Evolutionary conservation across 139 green algal species (phyloP), one percentile per base, ranked within the genome.

Genomic region (Diplosphaera chodatii): DNA sequence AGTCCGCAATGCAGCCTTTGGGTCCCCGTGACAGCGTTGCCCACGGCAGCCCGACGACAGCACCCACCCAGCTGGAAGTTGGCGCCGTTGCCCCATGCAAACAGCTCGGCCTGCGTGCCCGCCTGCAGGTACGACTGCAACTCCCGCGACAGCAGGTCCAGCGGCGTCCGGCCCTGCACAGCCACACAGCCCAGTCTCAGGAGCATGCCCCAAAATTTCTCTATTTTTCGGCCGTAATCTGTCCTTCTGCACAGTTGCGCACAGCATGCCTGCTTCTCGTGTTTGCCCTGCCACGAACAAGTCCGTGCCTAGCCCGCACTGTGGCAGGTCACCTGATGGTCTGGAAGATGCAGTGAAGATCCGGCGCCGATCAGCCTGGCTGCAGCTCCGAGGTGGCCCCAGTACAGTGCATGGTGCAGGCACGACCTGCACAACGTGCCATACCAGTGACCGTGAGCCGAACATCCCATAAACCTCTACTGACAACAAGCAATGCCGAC

Each of bases 351-450:
- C 27, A 89, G 64, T 16, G 48, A 70, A 28, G 87, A 88, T 6
- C 85, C 85, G 6, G 70, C 70, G 3, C 62, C 65, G 37, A 98
- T 73, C 62, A 98, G 83, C n/a, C 75, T 29, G 0, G 80, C 83
- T 3, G 89, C 89, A 15, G 77, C 69, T 15, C 70, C 55, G 23
- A 96, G 55, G 79, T 96, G 85, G 22, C 94, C 94, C 18, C 84
- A 89, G 82, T 98, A 92, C 29, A 97, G 82, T 1, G 93, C 89
- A 22, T 83, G 80, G 80, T 98, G 94, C 34, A 98, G 77, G 6
- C 80, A 22, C 1, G 85, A 91, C 90, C 91, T 84, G 78, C 66
- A 65, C 16, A 62, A 16, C 2, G 22, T 8, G 18, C 16, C 30
- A 56, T 4, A 4, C 34, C 23, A 23, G 4, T 31, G 27, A 13